phyloP scores from a whole-genome alignment of 2,329 filamentous ascomycete species.

The Diaporthe helianthi region DNA sequence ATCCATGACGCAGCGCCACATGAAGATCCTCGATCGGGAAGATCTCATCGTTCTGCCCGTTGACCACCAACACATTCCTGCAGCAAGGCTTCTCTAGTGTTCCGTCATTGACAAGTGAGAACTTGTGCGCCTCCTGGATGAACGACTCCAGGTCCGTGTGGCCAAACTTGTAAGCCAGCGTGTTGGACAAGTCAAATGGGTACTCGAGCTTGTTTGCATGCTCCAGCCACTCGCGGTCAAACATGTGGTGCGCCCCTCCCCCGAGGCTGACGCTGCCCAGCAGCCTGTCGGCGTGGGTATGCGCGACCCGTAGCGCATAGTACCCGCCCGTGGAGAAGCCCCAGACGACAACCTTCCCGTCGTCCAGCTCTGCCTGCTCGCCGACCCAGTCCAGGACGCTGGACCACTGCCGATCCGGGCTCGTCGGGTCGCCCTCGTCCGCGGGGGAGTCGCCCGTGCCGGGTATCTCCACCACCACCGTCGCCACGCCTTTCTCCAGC shows the following conservation, averaged over 20 bases:
- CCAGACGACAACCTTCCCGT: constrained; percentile 62
- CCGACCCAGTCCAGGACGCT: constrained; percentile 64
- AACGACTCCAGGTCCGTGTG: constrained; percentile 64
- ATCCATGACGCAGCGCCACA: constrained; percentile 58
- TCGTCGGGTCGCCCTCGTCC: constrained; percentile 64
- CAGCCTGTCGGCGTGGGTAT: constrained; percentile 66
- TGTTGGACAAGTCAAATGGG: constrained; percentile 61
- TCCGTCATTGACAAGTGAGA: constrained; percentile 66
- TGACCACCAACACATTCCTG: constrained; percentile 66
- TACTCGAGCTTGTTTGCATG: constrained; percentile 72
- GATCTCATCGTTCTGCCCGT: constrained; percentile 65
- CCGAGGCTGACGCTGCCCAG: constrained; percentile 67
- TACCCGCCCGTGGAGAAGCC: constrained; percentile 72
- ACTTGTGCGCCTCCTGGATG: constrained; percentile 61
- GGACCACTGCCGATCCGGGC: constrained; percentile 67
- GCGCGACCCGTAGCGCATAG: constrained; percentile 71
- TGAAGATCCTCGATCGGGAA: constrained; percentile 69
- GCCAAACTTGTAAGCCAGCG: constrained; percentile 68
- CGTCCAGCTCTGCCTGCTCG: constrained; percentile 43
- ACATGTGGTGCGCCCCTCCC: constrained; percentile 68
- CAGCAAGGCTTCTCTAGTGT: constrained; percentile 63
- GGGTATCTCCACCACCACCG: constrained; percentile 68
- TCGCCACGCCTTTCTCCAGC: constrained; percentile 67
- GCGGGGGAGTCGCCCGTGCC: constrained; percentile 73
- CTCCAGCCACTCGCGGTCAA: constrained; percentile 64